A percentile compares a stretch with the other conserved stretches of the same genome.
These are phyloP conservation scores for Eimeria praecox DNA, from an alignment of 169 alveolate genomes.

Conservation along the genomic window DNA sequence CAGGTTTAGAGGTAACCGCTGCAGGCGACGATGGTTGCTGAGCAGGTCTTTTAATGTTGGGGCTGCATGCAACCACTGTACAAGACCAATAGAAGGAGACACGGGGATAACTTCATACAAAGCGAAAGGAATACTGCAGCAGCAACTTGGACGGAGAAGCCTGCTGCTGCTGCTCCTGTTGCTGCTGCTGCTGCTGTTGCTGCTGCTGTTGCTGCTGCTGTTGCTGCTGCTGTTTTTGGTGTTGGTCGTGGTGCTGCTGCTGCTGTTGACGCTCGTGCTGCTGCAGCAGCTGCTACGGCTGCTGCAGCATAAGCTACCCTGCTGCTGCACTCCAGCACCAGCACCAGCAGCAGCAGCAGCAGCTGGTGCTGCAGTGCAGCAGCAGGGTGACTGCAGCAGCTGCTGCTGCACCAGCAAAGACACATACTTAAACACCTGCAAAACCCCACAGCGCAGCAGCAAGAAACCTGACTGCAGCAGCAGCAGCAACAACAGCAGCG, in stretches of 20 bases:
- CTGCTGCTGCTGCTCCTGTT: neutral
- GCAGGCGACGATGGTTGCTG: neutral
- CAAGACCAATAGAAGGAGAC: slow-evolving; percentile 91
- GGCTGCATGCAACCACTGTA: slow-evolving; percentile 95
- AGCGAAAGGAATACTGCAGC: slow-evolving; percentile 36
- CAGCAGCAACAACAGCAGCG: neutral
- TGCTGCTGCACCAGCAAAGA: neutral
- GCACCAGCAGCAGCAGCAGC: neutral
- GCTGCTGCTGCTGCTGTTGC: slow-evolving; percentile 85
- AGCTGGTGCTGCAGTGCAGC: neutral
- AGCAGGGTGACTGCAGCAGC: neutral
- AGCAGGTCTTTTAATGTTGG: slow-evolving; percentile 86
- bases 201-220: slow-evolving; percentile 85
- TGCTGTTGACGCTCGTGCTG: slow-evolving; percentile 87
- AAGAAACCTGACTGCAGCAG: neutral
- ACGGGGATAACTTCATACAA: slow-evolving; percentile 92
- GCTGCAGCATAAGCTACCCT: neutral
- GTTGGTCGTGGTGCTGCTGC: slow-evolving; percentile 84
- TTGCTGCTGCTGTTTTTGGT: neutral
- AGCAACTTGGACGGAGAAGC: neutral
- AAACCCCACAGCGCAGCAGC: neutral
- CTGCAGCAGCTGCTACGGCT: neutral
- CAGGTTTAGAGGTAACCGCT: neutral
- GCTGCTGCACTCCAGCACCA: neutral
- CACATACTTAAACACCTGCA: neutral